These are phyloP conservation scores for Crithidia bombi DNA, from an alignment of 208 protist genomes.

Conservation along the genomic window DNA sequence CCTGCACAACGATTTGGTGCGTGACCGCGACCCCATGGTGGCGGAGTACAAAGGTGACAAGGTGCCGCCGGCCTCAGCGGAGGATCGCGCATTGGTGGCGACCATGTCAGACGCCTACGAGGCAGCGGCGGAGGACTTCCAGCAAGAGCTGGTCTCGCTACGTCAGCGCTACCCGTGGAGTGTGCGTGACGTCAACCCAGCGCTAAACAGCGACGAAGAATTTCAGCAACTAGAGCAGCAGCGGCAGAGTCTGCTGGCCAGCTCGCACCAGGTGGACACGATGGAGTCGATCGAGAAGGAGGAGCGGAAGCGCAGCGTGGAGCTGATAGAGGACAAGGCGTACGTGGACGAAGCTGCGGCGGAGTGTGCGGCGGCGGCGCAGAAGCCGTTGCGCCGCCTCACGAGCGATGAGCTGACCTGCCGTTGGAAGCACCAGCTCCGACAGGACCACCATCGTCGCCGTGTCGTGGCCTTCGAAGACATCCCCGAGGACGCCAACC, in stretches of 20 bases:
- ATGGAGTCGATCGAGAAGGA: constrained; percentile 59
- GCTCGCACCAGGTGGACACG: constrained; percentile 30
- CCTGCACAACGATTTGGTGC: constrained; percentile 22
- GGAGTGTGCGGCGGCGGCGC: constrained; percentile 17
- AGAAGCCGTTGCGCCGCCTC: constrained; percentile 29
- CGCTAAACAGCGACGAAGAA: constrained; percentile 34
- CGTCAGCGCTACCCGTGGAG: constrained; percentile 42
- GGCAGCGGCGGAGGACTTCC: constrained; percentile 12
- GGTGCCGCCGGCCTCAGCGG: constrained; percentile 2
- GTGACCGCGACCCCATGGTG: constrained; percentile 15
- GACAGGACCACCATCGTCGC: constrained; percentile 35
- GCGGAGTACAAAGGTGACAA: constrained; percentile 13
- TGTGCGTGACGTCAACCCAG: constrained; percentile 63
- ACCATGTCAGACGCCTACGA: background rate
- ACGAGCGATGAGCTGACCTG: constrained; percentile 39
- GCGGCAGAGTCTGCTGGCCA: constrained; percentile 34
- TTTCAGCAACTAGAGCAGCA: constrained; percentile 49
- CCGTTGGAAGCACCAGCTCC: constrained; percentile 48
- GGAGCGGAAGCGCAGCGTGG: constrained; percentile 55
- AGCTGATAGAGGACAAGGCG: constrained; percentile 47
- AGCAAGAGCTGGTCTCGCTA: constrained; percentile 29
- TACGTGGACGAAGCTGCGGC: constrained; percentile 38
- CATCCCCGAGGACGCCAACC: constrained; percentile 20
- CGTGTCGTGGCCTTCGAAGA: constrained; percentile 54
- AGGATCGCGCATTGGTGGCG: constrained; percentile 12